Percentiles rank a stretch among this genome's conserved stretches.
Evolutionary conservation across 108 stramenopile genomes (phyloP).

Genomic region (Cylindrotheca fusiformis): DNA sequence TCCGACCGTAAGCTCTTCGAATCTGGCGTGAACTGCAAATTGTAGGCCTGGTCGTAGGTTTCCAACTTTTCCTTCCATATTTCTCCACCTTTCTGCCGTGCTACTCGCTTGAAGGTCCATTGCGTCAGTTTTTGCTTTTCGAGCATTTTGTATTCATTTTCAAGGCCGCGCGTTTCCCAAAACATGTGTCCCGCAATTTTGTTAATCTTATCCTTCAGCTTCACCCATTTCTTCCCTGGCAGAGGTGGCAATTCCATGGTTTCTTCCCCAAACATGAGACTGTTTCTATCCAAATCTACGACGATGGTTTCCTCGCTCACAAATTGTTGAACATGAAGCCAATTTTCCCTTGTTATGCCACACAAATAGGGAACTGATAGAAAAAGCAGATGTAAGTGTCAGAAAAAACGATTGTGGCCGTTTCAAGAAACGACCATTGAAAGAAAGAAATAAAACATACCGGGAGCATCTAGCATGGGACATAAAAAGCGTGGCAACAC

Average conservation of each 20-base stretch:
- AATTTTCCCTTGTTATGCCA: conserved; percentile 80
- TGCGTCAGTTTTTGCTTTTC: conserved; percentile 3
- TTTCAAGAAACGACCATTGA: not conserved
- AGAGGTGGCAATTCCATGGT: conserved; percentile 59
- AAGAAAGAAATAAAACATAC: conserved; percentile 5
- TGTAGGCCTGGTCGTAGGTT: conserved; percentile 77
- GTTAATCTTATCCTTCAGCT: conserved; percentile 61
- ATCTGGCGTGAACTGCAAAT: conserved; percentile 73
- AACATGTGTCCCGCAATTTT: conserved; percentile 78
- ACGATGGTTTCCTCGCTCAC: conserved; percentile 82
- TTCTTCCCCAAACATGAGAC: conserved; percentile 55
- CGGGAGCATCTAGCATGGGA: conserved; percentile 89
- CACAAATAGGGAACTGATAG: conserved; percentile 83
- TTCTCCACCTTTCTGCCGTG: conserved; percentile 34
- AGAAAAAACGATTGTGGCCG: not conserved
- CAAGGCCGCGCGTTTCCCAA: conserved; percentile 71
- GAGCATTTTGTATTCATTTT: conserved; percentile 36
- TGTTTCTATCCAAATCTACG: conserved; percentile 86
- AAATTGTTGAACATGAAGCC: conserved; percentile 63
- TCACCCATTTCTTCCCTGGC: conserved; percentile 69
- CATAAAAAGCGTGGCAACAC: conserved; percentile 73
- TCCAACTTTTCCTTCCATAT: conserved; percentile 73
- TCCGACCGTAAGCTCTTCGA: conserved; percentile 31
- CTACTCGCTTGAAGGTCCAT: conserved; percentile 9
- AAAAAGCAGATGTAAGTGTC: not conserved